Percentiles rank a stretch among this genome's conserved stretches.
These are phyloP conservation scores for Blastobotrys mokoenaii DNA, from an alignment of 805 yeast species.

Conservation along the genomic window DNA sequence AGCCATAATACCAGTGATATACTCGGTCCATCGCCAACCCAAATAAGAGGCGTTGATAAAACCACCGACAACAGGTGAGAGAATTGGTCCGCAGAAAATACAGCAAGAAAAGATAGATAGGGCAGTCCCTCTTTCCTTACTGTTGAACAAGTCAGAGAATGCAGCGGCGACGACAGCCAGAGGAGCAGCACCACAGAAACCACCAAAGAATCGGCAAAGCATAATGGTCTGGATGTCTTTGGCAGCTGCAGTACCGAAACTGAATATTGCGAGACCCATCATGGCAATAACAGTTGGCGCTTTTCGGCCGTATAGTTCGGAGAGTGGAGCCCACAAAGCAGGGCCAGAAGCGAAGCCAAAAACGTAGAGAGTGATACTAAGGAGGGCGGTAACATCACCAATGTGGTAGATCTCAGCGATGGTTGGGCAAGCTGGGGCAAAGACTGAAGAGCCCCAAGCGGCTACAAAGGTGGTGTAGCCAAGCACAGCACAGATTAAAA, in stretches of 20 bases:
- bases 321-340: slow-evolving; percentile 68
- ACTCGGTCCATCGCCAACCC: slow-evolving; percentile 83
- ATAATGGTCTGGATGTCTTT: slow-evolving; percentile 64
- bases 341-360: slow-evolving; percentile 86
- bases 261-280: slow-evolving; percentile 46
- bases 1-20: slow-evolving; percentile 56
- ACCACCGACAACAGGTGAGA: slow-evolving; percentile 68
- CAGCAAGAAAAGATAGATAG: slow-evolving; percentile 57
- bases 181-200: slow-evolving; percentile 72
- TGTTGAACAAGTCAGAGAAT: slow-evolving; percentile 67
- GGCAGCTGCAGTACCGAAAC: slow-evolving; percentile 63
- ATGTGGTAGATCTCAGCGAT: slow-evolving; percentile 44
- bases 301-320: slow-evolving; percentile 65
- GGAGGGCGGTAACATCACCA: slow-evolving; percentile 46
- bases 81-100: slow-evolving; percentile 61
- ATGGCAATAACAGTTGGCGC: slow-evolving; percentile 45
- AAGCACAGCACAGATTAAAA: slow-evolving; percentile 33
- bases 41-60: slow-evolving; percentile 49
- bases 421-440: slow-evolving; percentile 47
- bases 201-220: slow-evolving; percentile 68
- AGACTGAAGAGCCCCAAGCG: slow-evolving; percentile 65
- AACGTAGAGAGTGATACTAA: slow-evolving; percentile 67
- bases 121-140: slow-evolving; percentile 58
- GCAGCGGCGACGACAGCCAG: slow-evolving; percentile 75
- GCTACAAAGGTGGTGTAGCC: slow-evolving; percentile 39